Percentiles rank a stretch among this genome's conserved stretches.
Conservation (phyloP, 2,329 filamentous ascomycete genomes). For the Nemania bipapillata region DNA sequence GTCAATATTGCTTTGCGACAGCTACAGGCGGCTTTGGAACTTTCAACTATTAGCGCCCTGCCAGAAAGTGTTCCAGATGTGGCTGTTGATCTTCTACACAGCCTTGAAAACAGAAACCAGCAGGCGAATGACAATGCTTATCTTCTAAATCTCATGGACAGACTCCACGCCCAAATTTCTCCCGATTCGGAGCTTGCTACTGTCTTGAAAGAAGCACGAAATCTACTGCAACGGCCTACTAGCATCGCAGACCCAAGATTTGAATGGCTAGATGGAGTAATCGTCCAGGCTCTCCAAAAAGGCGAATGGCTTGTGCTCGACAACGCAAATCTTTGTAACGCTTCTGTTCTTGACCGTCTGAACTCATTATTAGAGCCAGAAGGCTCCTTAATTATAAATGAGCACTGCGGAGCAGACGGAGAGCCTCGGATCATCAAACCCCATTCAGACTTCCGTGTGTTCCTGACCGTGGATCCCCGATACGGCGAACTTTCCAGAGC, state of each 20-base stretch:
- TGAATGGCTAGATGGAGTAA: conserved; percentile 93
- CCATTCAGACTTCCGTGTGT: conserved; percentile 88
- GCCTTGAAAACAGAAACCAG: conserved; percentile 58
- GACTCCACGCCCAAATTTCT: conserved; percentile 57
- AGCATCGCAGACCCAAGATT: conserved; percentile 80
- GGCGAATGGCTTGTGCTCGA: conserved; percentile 95
- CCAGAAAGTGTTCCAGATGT: conserved; percentile 60
- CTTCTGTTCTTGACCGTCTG: conserved; percentile 90
- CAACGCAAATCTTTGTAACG: conserved; percentile 95
- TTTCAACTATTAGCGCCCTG: conserved; percentile 60
- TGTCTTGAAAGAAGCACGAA: conserved; percentile 61
- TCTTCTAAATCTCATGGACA: conserved; percentile 55
- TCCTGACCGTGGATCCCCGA: conserved; percentile 90
- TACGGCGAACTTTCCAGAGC: conserved; percentile 94
- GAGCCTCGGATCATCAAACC: conserved; percentile 82
- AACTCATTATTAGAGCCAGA: conserved; percentile 94
- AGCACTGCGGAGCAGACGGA: conserved; percentile 85
- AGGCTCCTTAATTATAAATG: conserved; percentile 88
- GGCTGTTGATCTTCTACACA: conserved; percentile 63
- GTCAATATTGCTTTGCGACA: conserved; percentile 68
- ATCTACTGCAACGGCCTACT: conserved; percentile 64
- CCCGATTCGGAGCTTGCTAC: conserved; percentile 59
- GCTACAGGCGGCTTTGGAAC: conserved; percentile 57
- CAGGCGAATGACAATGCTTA: conserved; percentile 54
- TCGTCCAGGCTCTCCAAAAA: conserved; percentile 85